Conservation (phyloP, 495 filamentous ascomycete species). For the Cladorrhinum samala region DNA sequence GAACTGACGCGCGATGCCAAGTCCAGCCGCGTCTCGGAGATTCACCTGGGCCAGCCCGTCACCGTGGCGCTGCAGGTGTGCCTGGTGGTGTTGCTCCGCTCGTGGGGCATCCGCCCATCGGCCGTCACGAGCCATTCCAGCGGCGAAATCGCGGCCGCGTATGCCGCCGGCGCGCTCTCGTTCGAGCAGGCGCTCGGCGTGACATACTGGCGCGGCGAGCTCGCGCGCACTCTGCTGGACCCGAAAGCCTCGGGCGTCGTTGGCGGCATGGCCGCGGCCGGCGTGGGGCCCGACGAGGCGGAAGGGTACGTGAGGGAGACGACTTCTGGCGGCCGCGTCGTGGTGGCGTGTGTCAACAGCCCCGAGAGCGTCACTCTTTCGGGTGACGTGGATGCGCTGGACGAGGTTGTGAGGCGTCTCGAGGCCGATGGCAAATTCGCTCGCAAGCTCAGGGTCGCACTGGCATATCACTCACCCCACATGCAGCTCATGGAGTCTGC, state of each 20-base stretch:
- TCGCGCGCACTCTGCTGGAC: constrained; percentile 11
- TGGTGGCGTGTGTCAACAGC: constrained; percentile 39
- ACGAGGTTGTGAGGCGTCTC: constrained; percentile 13
- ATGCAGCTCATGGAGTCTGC: constrained; percentile 27
- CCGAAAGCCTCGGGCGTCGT: not conserved
- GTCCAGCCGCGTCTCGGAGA: not conserved
- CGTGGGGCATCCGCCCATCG: constrained; percentile 39
- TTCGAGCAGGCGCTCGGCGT: constrained; percentile 39
- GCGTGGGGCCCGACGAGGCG: constrained; percentile 29
- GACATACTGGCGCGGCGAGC: constrained; percentile 36
- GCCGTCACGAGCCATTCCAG: constrained; percentile 55
- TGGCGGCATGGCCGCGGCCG: constrained; percentile 47
- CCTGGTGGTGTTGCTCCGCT: constrained; percentile 43
- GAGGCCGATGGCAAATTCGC: constrained; percentile 10
- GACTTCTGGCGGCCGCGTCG: not conserved
- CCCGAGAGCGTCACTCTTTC: constrained; percentile 38
- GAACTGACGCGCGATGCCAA: not conserved
- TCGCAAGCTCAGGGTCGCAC: constrained; percentile 25
- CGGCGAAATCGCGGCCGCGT: constrained; percentile 51
- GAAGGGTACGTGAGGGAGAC: constrained; percentile 8
- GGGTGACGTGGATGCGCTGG: constrained; percentile 31
- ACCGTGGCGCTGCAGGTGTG: constrained; percentile 44
- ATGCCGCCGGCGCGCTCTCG: constrained; percentile 34
- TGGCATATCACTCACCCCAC: constrained; percentile 36
- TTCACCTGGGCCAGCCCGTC: constrained; percentile 28